Base-by-base conservation (phyloP, 192 early-diverging fungal species). In the Gamsiella multidivaricata region DNA sequence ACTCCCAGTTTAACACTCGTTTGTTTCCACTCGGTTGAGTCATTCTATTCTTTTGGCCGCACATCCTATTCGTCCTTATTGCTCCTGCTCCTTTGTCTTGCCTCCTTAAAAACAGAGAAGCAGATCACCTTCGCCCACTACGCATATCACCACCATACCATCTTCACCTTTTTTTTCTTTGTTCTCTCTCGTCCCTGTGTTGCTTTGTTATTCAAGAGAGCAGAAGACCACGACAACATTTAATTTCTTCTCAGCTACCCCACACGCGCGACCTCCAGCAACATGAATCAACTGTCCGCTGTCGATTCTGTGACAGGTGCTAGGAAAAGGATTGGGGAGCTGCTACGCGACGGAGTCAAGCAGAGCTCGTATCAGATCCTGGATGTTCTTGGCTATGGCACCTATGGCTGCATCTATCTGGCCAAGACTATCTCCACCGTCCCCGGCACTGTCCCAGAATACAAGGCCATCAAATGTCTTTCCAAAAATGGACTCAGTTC, bases 331-430 rank as follows among this genome's bases (percentile, higher is more conserved):
- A 63, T 78, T 25, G 74, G 65, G 5, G 54, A 69, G 14, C 52
- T 52, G 22, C 61, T 78, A 20, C 60, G 61, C 36, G 74, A 78
- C n/a, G 22, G 29, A 8, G 34, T 52, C 36, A 50, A 80, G 14
- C 79, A 54, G 9, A 69, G 57, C 25, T 74, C 81, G 12, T 83
- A 80, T 39, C 75, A 83, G 72, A 69, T 87, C 31, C 62, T 85
- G 15, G 81, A 87, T 72, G 69, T 83, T 15, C 67, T 93, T 20
- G 92, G 92, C 32, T 85, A 89, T 8, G 92, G 92, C 25, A 90
- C 90, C 47, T 93, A 92, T 57, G 92, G 92, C 51, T 88, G 90
- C 41, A 89, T 93, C 53, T 92, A 90, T 57, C 83, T 89, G 31
- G 86, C 88, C 3, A 84, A 86, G 39, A 68, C 61, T 10, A 22